Conservation (phyloP, 2,329 filamentous ascomycete genomes). For the Aurifilum marmelostoma region DNA sequence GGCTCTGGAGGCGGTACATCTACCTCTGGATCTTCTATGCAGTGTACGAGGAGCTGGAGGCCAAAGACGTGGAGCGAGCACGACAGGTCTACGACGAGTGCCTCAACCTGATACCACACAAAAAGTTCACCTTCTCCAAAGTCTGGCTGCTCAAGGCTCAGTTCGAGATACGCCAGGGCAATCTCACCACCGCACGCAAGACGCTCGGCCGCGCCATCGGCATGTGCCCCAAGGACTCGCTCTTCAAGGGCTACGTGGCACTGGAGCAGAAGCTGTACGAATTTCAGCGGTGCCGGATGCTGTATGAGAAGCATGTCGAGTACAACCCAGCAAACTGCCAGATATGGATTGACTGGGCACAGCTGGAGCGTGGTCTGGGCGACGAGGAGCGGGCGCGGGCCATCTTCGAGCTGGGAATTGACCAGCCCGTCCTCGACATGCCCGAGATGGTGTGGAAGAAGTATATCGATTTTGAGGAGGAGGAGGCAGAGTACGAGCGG, state of each 20-base stretch:
- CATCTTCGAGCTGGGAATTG: slow-evolving; percentile 89
- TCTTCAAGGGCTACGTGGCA: slow-evolving; percentile 93
- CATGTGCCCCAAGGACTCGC: slow-evolving; percentile 92
- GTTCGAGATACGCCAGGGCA: slow-evolving; percentile 86
- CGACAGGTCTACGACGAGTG: slow-evolving; percentile 91
- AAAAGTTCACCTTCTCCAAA: slow-evolving; percentile 96
- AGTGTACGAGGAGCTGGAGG: slow-evolving; percentile 88
- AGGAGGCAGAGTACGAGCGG: slow-evolving; percentile 86
- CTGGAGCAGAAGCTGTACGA: slow-evolving; percentile 93
- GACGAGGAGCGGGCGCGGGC: slow-evolving; percentile 85
- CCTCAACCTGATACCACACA: slow-evolving; percentile 86
- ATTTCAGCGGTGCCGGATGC: slow-evolving; percentile 84
- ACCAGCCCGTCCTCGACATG: slow-evolving; percentile 88
- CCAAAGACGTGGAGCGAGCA: slow-evolving; percentile 76
- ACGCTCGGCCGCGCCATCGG: slow-evolving; percentile 88
- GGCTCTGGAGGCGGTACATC: slow-evolving; percentile 96
- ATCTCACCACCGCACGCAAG: slow-evolving; percentile 81
- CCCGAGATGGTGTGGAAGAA: slow-evolving; percentile 97
- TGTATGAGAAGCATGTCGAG: slow-evolving; percentile 93
- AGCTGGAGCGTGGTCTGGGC: slow-evolving; percentile 88
- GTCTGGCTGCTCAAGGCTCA: slow-evolving; percentile 93
- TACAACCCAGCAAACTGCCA: slow-evolving; percentile 90
- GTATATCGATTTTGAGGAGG: slow-evolving; percentile 98
- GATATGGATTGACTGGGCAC: slow-evolving; percentile 95
- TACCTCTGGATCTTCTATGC: slow-evolving; percentile 99